Conservation (phyloP, 2,329 filamentous ascomycete species). For the Venturia aucupariae region DNA sequence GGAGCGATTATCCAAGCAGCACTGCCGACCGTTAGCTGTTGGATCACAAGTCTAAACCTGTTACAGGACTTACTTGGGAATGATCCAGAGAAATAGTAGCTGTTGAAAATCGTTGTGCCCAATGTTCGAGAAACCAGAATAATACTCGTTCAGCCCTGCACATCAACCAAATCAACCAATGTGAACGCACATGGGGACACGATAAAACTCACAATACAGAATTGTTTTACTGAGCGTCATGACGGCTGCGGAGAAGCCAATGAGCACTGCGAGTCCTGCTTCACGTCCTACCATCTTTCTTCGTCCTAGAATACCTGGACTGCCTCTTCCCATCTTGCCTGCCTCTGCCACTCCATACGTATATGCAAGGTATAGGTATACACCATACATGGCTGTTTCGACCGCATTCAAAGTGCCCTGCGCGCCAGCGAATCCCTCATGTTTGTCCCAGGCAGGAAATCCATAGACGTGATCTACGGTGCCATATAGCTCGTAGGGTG, state of each 20-base stretch:
- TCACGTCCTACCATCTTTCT: slow-evolving; percentile 31
- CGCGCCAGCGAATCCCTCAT: slow-evolving; percentile 68
- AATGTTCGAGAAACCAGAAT: slow-evolving; percentile 50
- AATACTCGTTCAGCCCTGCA: slow-evolving; percentile 51
- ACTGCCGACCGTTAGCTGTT: slow-evolving; percentile 31
- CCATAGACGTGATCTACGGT: slow-evolving; percentile 75
- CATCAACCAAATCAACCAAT: not conserved
- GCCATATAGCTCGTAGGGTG: slow-evolving; percentile 73
- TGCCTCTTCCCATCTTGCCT: slow-evolving; percentile 28
- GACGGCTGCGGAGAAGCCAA: slow-evolving; percentile 49
- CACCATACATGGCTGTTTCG: slow-evolving; percentile 57
- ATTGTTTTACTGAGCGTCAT: slow-evolving; percentile 62
- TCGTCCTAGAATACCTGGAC: slow-evolving; percentile 27
- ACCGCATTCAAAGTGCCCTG: slow-evolving; percentile 61
- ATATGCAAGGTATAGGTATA: slow-evolving; percentile 41
- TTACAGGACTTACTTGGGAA: slow-evolving; percentile 51
- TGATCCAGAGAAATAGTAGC: slow-evolving; percentile 51
- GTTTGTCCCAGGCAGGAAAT: slow-evolving; percentile 56
- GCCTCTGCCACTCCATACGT: slow-evolving; percentile 24
- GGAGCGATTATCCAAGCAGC: slow-evolving; percentile 57
- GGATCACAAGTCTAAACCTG: slow-evolving; percentile 1
- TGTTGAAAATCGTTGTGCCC: slow-evolving; percentile 49
- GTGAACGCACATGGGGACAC: not conserved
- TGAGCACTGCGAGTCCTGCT: slow-evolving; percentile 47
- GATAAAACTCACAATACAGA: slow-evolving; percentile 50